A percentile compares a stretch with the other conserved stretches of the same genome.
These are phyloP conservation scores for Escallonia herrerae DNA, from an alignment of 129 eudicot species.

Conservation along the genomic window DNA sequence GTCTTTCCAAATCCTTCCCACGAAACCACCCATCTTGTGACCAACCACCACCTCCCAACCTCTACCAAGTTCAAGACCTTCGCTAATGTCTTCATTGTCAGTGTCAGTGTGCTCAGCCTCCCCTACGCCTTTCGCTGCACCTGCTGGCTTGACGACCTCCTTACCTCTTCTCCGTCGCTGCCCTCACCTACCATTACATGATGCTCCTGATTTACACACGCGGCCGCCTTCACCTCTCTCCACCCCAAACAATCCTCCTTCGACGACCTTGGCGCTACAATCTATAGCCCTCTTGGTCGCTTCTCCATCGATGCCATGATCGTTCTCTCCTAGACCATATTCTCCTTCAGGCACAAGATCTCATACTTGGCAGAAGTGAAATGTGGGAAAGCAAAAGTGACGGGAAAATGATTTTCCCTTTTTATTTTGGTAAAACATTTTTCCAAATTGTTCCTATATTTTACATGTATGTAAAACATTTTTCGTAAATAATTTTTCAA, in stretches of 20 bases:
- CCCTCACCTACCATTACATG: conserved; percentile 60
- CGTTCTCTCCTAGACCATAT: conserved; percentile 75
- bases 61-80: conserved; percentile 57
- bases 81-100: conserved; percentile 78
- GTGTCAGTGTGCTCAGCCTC: conserved; percentile 77
- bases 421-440: too few species aligned
- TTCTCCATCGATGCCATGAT: conserved; percentile 76
- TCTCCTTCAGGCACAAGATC: too few species aligned
- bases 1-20: conserved; percentile 38
- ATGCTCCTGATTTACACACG: conserved; percentile 57
- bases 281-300: conserved; percentile 65
- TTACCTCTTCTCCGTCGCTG: conserved; percentile 49
- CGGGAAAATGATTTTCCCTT: too few species aligned
- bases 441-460: too few species aligned
- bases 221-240: conserved; percentile 31
- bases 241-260: conserved; percentile 58
- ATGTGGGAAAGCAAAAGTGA: too few species aligned
- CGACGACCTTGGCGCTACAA: conserved; percentile 73
- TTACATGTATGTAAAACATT: too few species aligned
- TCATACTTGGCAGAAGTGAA: too few species aligned
- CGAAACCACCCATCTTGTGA: conserved; percentile 39
- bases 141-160: conserved; percentile 50
- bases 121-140: conserved; percentile 70
- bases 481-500: too few species aligned
- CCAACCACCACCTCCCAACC: conserved; percentile 44